Evolutionary conservation across 2,329 filamentous ascomycete genomes (phyloP).

Genomic region (Clonostachys rosea): DNA sequence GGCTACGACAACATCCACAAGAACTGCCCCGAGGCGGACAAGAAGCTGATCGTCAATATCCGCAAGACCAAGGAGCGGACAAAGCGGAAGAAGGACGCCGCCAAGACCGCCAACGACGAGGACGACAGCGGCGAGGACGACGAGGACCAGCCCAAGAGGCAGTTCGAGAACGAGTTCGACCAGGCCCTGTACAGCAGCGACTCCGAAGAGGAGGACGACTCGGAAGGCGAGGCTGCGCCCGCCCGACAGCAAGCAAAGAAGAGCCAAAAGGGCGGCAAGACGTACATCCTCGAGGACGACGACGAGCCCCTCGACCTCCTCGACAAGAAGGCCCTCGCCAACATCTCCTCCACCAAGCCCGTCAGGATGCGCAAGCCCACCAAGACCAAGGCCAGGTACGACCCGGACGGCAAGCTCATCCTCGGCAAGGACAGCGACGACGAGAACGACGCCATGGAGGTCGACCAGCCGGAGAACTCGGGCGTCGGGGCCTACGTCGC

Average conservation of each 20-base stretch:
- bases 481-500: conserved; percentile 67
- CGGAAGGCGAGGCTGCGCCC: conserved; percentile 56
- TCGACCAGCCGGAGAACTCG: conserved; percentile 57
- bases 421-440: conserved; percentile 55
- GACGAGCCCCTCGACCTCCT: conserved; percentile 93
- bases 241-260: conserved; percentile 34
- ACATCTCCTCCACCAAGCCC: conserved; percentile 89
- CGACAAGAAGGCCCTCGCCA: conserved; percentile 82
- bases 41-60: conserved; percentile 89
- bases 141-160: conserved; percentile 43
- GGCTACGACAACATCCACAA: conserved; percentile 77
- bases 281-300: conserved; percentile 91
- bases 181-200: conserved; percentile 85
- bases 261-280: conserved; percentile 57
- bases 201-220: conserved; percentile 45
- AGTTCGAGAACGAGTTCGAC: conserved; percentile 91
- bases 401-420: conserved; percentile 78
- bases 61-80: conserved; percentile 89
- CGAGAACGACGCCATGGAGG: conserved; percentile 53
- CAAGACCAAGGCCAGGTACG: conserved; percentile 59
- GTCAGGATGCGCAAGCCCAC: conserved; percentile 54
- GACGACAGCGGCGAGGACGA: conserved; percentile 53
- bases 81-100: conserved; percentile 81
- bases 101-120: conserved; percentile 50
- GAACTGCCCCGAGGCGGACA: conserved; percentile 78